These are phyloP conservation scores for Nicotiana knightiana DNA, from an alignment of 257 asterid genomes.

Conservation along the genomic window DNA sequence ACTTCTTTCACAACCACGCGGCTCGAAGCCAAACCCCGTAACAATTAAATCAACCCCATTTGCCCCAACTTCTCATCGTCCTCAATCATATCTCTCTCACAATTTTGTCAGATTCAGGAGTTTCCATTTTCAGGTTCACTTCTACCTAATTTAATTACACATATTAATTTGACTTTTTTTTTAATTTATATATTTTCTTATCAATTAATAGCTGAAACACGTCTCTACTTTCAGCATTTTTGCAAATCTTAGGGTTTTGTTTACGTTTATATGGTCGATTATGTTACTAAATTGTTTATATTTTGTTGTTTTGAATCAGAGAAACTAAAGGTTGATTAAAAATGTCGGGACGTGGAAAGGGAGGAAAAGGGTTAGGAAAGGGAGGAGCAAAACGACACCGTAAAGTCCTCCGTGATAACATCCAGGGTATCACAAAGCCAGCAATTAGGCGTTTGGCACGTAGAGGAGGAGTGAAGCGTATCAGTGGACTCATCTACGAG, in stretches of 20 bases:
- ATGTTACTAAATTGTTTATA: neutral
- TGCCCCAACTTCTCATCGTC: accelerated
- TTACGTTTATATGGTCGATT: neutral
- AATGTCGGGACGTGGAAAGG: conserved; percentile 36
- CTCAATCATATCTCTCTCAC: too few species aligned
- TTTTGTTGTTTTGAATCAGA: neutral
- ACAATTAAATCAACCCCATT: neutral
- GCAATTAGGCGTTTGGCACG: conserved; percentile 32
- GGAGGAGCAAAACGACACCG: conserved; percentile 36
- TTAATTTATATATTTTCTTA: too few species aligned
- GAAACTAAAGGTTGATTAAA: neutral
- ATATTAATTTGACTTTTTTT: neutral
- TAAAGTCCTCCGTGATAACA: conserved; percentile 29
- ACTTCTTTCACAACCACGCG: neutral
- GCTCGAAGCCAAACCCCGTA: neutral
- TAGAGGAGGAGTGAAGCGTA: conserved; percentile 35
- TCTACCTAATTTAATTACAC: neutral
- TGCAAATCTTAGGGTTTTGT: neutral
- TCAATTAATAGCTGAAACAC: too few species aligned
- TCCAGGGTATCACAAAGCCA: conserved; percentile 32
- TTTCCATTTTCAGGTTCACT: neutral
- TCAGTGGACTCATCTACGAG: conserved; percentile 27
- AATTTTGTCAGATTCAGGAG: neutral
- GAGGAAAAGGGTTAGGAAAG: conserved; percentile 33
- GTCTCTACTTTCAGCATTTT: too few species aligned